Conservation (phyloP, 1,284 basidiomycete genomes). For the Ganoderma lingzhi region DNA sequence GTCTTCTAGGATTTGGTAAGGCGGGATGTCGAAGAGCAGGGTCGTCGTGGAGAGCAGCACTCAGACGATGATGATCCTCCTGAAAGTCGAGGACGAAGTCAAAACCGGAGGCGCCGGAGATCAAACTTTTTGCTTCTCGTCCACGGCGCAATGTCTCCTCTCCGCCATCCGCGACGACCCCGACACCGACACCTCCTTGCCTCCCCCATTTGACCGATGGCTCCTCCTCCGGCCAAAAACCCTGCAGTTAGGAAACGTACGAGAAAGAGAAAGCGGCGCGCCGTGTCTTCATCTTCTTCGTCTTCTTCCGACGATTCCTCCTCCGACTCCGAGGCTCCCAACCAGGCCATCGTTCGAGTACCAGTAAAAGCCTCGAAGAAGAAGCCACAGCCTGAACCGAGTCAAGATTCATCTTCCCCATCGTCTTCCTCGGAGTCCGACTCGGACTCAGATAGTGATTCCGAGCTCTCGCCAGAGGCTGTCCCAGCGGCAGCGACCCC, state of each 20-base stretch:
- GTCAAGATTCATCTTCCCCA: slow-evolving; percentile 24
- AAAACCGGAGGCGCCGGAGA: slow-evolving; percentile 24
- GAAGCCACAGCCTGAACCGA: slow-evolving; percentile 18
- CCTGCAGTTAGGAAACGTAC: slow-evolving; percentile 41
- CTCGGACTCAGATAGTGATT: slow-evolving; percentile 28
- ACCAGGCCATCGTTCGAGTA: slow-evolving; percentile 27
- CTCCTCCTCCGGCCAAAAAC: slow-evolving; percentile 32
- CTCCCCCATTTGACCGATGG: slow-evolving; percentile 27
- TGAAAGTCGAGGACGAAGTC: not conserved
- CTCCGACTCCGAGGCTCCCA: slow-evolving; percentile 34
- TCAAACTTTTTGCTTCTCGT: slow-evolving; percentile 25
- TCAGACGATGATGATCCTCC: not conserved
- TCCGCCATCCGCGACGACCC: slow-evolving; percentile 15
- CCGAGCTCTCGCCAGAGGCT: slow-evolving; percentile 20
- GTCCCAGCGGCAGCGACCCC: slow-evolving; percentile 11
- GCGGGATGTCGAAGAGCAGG: not conserved
- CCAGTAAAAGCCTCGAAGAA: slow-evolving; percentile 20
- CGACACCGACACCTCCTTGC: slow-evolving; percentile 4
- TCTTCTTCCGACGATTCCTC: slow-evolving; percentile 43
- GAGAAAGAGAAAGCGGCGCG: slow-evolving; percentile 50
- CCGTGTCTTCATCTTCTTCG: slow-evolving; percentile 46
- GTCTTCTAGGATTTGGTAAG: no score
- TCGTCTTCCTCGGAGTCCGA: slow-evolving; percentile 30
- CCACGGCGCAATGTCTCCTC: slow-evolving; percentile 21
- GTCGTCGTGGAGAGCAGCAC: slow-evolving; percentile 11